phyloP scores from a whole-genome alignment of 2,329 filamentous ascomycete genomes.

The Nannizzia gypsea region DNA sequence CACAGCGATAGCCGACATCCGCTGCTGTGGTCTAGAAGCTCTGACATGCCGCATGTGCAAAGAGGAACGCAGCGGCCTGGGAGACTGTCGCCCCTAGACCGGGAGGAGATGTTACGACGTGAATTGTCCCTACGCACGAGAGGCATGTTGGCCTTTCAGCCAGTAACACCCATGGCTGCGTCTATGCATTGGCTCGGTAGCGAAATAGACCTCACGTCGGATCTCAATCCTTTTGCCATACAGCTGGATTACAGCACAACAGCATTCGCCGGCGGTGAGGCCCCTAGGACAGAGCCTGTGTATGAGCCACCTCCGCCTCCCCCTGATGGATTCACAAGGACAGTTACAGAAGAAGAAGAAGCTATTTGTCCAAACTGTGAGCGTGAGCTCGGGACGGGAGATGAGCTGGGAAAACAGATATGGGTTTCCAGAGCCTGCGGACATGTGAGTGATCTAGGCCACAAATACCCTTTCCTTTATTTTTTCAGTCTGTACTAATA shows the following conservation, averaged over 20 bases:
- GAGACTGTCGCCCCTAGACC: not conserved
- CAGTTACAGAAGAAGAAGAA: conserved; percentile 57
- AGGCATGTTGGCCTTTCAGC: conserved; percentile 4
- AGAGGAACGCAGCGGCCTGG: conserved; percentile 6
- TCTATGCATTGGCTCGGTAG: conserved; percentile 3
- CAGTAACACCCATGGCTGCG: no score
- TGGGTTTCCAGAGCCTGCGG: conserved; percentile 88
- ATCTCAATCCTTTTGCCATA: conserved; percentile 20
- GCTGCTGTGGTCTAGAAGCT: conserved; percentile 1
- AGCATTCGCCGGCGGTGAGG: conserved; percentile 27
- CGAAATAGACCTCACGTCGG: conserved; percentile 19
- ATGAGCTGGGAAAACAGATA: conserved; percentile 63
- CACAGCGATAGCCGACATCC: not conserved
- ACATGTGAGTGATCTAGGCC: conserved; percentile 49
- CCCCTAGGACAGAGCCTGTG: conserved; percentile 17
- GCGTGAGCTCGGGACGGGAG: conserved; percentile 67
- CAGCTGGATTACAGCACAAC: conserved; percentile 31
- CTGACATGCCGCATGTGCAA: conserved; percentile 13
- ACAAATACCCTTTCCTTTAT: not conserved
- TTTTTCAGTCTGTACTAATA: conserved; percentile 5
- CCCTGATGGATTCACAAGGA: conserved; percentile 67
- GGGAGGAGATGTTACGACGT: conserved; percentile 14
- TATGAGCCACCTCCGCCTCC: conserved; percentile 56
- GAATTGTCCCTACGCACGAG: conserved; percentile 17
- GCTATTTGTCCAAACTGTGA: conserved; percentile 80